Evolutionary conservation across 805 yeast genomes (phyloP).

Genomic region (Metschnikowia proteae): DNA sequence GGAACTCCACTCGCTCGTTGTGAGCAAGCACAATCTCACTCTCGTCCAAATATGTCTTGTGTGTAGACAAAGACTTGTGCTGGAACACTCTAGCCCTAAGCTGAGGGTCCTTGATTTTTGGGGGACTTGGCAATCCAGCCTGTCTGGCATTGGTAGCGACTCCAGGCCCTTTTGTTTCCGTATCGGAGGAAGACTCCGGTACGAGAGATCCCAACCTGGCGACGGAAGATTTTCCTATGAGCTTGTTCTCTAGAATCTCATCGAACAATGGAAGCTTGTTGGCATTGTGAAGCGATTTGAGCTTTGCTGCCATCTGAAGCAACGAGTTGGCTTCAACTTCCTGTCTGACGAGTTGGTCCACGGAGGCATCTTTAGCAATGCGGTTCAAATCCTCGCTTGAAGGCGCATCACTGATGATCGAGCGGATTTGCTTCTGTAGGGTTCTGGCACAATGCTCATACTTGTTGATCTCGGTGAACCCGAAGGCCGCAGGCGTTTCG

Average conservation of each 20-base stretch:
- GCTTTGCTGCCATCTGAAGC: slow-evolving; percentile 54
- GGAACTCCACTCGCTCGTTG: slow-evolving; percentile 84
- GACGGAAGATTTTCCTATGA: slow-evolving; percentile 1
- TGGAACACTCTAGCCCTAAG: slow-evolving; percentile 71
- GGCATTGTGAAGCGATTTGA: slow-evolving; percentile 51
- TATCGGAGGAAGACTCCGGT: not conserved
- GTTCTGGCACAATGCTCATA: slow-evolving; percentile 38
- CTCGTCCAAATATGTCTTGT: slow-evolving; percentile 51
- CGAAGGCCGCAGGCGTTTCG: slow-evolving; percentile 14
- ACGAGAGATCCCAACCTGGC: not conserved
- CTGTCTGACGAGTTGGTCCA: slow-evolving; percentile 43
- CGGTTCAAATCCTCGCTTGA: slow-evolving; percentile 39
- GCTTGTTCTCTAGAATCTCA: slow-evolving; percentile 44
- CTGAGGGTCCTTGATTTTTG: slow-evolving; percentile 55
- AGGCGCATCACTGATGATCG: slow-evolving; percentile 51
- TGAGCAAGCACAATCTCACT: slow-evolving; percentile 58
- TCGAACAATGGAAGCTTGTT: slow-evolving; percentile 54
- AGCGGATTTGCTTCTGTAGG: slow-evolving; percentile 41
- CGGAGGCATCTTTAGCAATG: slow-evolving; percentile 27
- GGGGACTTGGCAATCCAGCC: slow-evolving; percentile 58
- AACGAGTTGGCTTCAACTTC: slow-evolving; percentile 52
- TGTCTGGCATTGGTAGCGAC: not conserved
- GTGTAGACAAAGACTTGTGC: slow-evolving; percentile 70
- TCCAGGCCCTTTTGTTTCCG: too few relatives aligned
- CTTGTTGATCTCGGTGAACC: slow-evolving; percentile 37